These are phyloP conservation scores for Helenozyma rhizophorensis DNA, from an alignment of 805 yeast species.

Conservation along the genomic window DNA sequence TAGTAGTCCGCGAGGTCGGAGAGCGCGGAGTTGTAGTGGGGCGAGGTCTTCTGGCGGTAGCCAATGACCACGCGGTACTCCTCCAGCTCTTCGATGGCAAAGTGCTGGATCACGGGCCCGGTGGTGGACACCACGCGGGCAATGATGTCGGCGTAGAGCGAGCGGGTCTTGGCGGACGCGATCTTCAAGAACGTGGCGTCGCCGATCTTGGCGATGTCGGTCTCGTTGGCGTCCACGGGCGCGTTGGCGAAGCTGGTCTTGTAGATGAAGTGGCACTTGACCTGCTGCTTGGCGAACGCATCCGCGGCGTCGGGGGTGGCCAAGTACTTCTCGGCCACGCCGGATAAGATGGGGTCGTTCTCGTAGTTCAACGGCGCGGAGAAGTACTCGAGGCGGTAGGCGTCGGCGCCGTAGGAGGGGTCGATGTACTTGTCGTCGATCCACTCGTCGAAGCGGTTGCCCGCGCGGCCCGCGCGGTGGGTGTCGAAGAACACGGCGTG, in stretches of 20 bases:
- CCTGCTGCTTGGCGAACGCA: conserved; percentile 41
- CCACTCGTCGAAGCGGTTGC: conserved; percentile 53
- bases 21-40: conserved; percentile 83
- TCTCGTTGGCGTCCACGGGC: conserved; percentile 29
- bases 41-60: conserved; percentile 76
- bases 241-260: conserved; percentile 42
- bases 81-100: conserved; percentile 69
- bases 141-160: conserved; percentile 69
- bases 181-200: conserved; percentile 75
- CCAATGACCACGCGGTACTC: conserved; percentile 90
- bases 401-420: conserved; percentile 36
- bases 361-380: conserved; percentile 55
- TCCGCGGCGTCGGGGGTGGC: conserved; percentile 10
- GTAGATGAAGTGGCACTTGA: conserved; percentile 80
- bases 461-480: conserved; percentile 42
- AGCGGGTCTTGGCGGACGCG: conserved; percentile 76
- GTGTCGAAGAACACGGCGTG: conserved; percentile 92
- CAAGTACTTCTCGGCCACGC: conserved; percentile 30
- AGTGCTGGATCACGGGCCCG: conserved; percentile 91
- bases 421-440: conserved; percentile 83
- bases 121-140: conserved; percentile 64
- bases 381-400: conserved; percentile 74
- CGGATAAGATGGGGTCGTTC: conserved; percentile 42
- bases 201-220: conserved; percentile 63
- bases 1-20: conserved; percentile 85